Percentiles rank a stretch among this genome's conserved stretches.
Conservation (phyloP, 176 grass and related monocot species). For the Panicum miliaceum region DNA sequence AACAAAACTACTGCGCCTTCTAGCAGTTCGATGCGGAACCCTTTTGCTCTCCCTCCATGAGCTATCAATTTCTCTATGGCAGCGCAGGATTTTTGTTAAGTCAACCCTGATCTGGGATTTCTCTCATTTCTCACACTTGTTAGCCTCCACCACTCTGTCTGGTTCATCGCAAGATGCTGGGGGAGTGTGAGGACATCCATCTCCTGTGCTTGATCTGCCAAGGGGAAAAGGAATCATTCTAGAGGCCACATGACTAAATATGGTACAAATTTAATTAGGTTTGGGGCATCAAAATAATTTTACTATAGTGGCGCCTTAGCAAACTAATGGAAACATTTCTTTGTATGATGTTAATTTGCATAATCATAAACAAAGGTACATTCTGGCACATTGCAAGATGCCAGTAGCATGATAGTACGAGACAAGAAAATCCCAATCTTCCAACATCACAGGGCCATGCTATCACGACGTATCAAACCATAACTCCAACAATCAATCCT, state of each 20-base stretch:
- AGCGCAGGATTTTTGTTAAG: constrained; percentile 64
- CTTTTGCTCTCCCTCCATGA: constrained; percentile 67
- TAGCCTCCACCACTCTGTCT: constrained; percentile 38
- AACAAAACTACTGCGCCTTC: constrained; percentile 57
- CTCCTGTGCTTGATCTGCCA: constrained; percentile 62
- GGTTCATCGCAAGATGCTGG: constrained; percentile 46
- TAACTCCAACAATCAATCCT: neutral
- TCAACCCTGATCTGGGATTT: constrained; percentile 55
- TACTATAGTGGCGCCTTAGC: neutral
- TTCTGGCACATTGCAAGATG: neutral
- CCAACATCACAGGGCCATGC: neutral
- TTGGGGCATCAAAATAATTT: neutral
- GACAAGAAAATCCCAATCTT: neutral
- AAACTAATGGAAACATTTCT: neutral
- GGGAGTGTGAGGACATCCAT: constrained; percentile 45
- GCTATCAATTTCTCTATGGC: constrained; percentile 46
- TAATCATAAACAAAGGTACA: neutral
- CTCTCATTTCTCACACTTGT: constrained; percentile 17
- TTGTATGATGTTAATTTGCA: neutral
- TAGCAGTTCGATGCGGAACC: constrained; percentile 65
- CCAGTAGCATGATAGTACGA: neutral
- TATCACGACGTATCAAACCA: neutral
- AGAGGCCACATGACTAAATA: neutral
- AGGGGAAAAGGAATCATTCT: neutral
- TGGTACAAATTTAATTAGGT: neutral